These are phyloP conservation scores for Exsudoporus floridanus DNA, from an alignment of 1,284 basidiomycete genomes.

Conservation along the genomic window DNA sequence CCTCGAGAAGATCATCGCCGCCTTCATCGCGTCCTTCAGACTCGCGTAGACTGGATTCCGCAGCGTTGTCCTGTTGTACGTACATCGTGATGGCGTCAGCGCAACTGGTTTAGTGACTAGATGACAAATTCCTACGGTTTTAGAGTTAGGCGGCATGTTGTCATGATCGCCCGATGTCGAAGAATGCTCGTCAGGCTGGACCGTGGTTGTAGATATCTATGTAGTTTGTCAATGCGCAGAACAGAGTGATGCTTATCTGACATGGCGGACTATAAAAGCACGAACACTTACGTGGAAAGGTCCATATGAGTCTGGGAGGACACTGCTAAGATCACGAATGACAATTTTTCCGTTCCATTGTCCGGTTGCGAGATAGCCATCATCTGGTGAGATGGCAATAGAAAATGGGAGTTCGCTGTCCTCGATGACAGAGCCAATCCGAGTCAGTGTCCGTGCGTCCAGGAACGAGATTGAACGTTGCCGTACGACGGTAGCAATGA, in stretches of 20 bases:
- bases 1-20: neutral
- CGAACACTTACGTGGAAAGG: neutral
- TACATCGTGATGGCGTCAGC: neutral
- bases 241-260: no score
- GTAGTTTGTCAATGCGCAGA: neutral
- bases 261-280: neutral
- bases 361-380: neutral
- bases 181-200: neutral
- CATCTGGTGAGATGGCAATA: neutral
- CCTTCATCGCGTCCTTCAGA: neutral
- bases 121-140: neutral
- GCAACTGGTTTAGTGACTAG: neutral
- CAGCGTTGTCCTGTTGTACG: neutral
- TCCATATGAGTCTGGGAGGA: neutral
- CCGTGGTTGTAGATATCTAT: neutral
- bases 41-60: neutral
- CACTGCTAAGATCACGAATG: neutral
- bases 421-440: neutral
- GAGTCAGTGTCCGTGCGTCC: neutral
- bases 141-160: neutral
- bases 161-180: neutral
- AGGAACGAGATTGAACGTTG: neutral
- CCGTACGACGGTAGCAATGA: neutral
- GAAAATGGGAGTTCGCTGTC: rapidly evolving
- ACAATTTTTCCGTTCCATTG: neutral